Evolutionary conservation across 441 rosid genomes (phyloP).

Genomic region (Brassica hybrid): DNA sequence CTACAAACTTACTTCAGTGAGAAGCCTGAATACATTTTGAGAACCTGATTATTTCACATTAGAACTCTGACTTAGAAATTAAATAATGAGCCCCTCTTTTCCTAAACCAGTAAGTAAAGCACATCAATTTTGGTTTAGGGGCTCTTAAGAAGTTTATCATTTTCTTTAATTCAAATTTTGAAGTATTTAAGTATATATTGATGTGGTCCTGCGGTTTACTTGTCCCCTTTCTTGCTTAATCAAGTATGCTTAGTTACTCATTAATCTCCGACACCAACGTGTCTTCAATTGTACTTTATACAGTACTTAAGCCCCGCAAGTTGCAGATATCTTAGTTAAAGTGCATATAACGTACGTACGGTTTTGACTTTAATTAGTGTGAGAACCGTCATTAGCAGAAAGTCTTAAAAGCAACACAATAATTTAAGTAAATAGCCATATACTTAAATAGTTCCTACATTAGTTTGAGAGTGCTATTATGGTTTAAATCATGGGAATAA

Average conservation of each 20-base stretch:
- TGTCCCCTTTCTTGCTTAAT: constrained; percentile 39
- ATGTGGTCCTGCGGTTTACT: constrained; percentile 39
- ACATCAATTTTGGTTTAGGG: too few relatives aligned
- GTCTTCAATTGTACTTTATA: constrained; percentile 18
- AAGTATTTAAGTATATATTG: constrained; percentile 6
- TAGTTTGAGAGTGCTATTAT: background rate
- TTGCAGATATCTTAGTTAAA: constrained; percentile 34
- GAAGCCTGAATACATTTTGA: too few relatives aligned
- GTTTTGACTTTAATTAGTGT: constrained; percentile 32
- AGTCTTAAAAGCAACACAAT: constrained; percentile 28
- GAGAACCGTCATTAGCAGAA: constrained; percentile 11
- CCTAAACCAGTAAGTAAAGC: too few relatives aligned
- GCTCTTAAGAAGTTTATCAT: too few relatives aligned
- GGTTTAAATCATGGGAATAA: background rate
- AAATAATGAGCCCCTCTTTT: too few relatives aligned
- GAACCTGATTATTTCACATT: too few relatives aligned
- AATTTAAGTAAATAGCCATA: constrained; percentile 5
- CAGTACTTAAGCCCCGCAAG: constrained; percentile 33
- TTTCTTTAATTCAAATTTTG: too few relatives aligned
- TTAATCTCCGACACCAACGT: constrained; percentile 29
- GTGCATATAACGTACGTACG: constrained; percentile 43
- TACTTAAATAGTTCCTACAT: constrained; percentile 7
- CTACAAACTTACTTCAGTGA: too few relatives aligned
- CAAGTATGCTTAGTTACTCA: constrained; percentile 32
- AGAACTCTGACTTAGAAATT: too few relatives aligned